phyloP scores from a whole-genome alignment of 305 asterid species.

The Ruellia speciosa region DNA sequence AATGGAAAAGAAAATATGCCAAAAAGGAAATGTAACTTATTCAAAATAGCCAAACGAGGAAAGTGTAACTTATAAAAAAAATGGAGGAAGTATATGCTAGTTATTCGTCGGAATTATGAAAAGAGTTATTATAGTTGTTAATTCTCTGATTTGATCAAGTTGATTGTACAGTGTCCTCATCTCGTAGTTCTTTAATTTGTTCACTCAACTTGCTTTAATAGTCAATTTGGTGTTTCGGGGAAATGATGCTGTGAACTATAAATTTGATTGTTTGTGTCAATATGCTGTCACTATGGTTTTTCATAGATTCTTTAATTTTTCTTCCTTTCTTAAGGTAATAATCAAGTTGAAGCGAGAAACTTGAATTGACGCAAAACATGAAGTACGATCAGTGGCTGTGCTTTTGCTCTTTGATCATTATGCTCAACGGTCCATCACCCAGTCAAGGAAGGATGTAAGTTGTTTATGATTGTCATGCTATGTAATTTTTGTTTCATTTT shows the following conservation, averaged over 20 bases:
- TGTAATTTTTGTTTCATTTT: neutral
- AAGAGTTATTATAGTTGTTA: no score
- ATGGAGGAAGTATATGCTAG: no score
- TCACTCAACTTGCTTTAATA: no score
- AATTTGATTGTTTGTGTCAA: neutral
- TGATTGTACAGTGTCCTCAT: no score
- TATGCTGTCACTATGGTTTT: no score
- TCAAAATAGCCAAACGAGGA: no score
- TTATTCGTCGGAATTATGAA: no score
- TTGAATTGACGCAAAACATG: constrained; percentile 22
- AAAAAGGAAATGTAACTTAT: no score
- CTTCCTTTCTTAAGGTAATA: constrained; percentile 16
- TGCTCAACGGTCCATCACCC: constrained; percentile 17
- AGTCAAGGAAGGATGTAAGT: constrained; percentile 34
- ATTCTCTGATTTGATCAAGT: no score
- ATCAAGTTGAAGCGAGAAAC: constrained; percentile 16
- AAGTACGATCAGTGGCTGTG: constrained; percentile 21
- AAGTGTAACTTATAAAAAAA: no score
- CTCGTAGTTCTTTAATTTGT: no score
- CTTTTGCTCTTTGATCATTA: constrained; percentile 18
- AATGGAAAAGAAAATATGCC: no score
- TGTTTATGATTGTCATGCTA: constrained; percentile 3
- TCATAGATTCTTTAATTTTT: neutral
- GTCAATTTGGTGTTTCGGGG: neutral
- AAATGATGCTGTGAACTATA: neutral